Evolutionary conservation across 139 green algal species (phyloP).

Genomic region (Coelastrella sp.): DNA sequence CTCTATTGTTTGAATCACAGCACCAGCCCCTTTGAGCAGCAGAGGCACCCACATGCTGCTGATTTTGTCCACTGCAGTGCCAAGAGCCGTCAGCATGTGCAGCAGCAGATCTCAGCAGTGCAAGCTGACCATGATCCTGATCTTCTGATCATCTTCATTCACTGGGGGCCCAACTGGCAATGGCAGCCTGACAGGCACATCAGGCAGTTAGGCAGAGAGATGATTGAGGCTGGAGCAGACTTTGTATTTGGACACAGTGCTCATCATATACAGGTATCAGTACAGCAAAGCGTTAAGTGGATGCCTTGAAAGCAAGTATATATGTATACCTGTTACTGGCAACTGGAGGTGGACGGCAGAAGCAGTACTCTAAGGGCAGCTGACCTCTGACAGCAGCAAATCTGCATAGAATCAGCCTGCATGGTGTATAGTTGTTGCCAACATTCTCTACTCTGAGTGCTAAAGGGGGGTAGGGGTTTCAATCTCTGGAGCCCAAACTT

Average conservation of each 20-base stretch:
- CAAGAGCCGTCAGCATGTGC: slow-evolving; percentile 3
- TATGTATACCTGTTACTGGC: not conserved
- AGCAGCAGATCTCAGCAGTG: slow-evolving; percentile 46
- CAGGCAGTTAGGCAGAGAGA: slow-evolving; percentile 48
- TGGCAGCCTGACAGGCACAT: slow-evolving; percentile 62
- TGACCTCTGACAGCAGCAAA: no score
- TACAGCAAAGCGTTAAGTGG: not conserved
- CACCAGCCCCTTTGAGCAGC: no score
- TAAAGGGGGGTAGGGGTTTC: no score
- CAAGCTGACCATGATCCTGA: slow-evolving; percentile 32
- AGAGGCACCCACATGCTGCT: no score
- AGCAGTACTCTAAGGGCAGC: no score
- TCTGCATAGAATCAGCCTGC: no score
- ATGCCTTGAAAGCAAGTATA: no score
- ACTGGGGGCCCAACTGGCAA: slow-evolving; percentile 77
- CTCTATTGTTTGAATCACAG: no score
- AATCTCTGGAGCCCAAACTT: no score
- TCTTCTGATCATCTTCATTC: slow-evolving; percentile 68
- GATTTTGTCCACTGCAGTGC: no score
- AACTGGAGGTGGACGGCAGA: not conserved
- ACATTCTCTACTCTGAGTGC: no score
- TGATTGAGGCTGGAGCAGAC: slow-evolving; percentile 57
- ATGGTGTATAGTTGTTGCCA: no score
- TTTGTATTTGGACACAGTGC: slow-evolving; percentile 65
- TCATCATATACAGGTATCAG: slow-evolving; percentile 59